These are phyloP conservation scores for Penicillium fuscoglaucum DNA, from an alignment of 2,329 filamentous ascomycete genomes.

Conservation along the genomic window DNA sequence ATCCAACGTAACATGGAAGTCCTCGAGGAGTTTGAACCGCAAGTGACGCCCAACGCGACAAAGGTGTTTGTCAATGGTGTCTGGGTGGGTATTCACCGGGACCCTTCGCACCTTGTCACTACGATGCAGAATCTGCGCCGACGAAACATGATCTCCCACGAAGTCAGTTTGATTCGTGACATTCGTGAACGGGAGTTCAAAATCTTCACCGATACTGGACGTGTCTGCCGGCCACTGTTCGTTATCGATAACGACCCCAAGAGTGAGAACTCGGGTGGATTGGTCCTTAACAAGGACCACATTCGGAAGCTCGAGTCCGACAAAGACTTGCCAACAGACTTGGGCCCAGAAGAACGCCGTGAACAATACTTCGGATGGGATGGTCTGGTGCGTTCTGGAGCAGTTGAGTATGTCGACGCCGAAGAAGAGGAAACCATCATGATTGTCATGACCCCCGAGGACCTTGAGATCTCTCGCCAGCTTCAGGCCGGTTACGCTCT, in stretches of 20 bases:
- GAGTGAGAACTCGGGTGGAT: constrained; percentile 70
- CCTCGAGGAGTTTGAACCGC: constrained; percentile 88
- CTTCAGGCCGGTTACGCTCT: constrained; percentile 65
- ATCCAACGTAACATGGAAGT: constrained; percentile 94
- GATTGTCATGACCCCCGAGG: constrained; percentile 99
- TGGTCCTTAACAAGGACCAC: constrained; percentile 83
- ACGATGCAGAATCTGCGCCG: constrained; percentile 76
- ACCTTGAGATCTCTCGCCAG: constrained; percentile 75
- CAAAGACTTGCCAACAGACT: constrained; percentile 62
- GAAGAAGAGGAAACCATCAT: constrained; percentile 98
- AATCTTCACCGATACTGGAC: constrained; percentile 94
- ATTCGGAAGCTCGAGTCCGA: constrained; percentile 75
- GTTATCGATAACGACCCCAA: constrained; percentile 84
- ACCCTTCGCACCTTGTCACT: constrained; percentile 79
- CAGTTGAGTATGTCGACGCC: constrained; percentile 93
- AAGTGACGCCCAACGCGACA: constrained; percentile 83
- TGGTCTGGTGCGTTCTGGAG: constrained; percentile 77
- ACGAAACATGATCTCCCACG: constrained; percentile 79
- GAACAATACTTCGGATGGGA: constrained; percentile 79
- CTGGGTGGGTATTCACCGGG: constrained; percentile 93
- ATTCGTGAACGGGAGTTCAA: constrained; percentile 98
- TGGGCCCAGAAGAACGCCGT: constrained; percentile 59
- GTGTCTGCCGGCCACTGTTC: constrained; percentile 90
- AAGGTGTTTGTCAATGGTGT: constrained; percentile 98
- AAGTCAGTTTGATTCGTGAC: constrained; percentile 92